phyloP scores from a whole-genome alignment of 1,284 basidiomycete genomes.

The Ceratobasidium papillatum region DNA sequence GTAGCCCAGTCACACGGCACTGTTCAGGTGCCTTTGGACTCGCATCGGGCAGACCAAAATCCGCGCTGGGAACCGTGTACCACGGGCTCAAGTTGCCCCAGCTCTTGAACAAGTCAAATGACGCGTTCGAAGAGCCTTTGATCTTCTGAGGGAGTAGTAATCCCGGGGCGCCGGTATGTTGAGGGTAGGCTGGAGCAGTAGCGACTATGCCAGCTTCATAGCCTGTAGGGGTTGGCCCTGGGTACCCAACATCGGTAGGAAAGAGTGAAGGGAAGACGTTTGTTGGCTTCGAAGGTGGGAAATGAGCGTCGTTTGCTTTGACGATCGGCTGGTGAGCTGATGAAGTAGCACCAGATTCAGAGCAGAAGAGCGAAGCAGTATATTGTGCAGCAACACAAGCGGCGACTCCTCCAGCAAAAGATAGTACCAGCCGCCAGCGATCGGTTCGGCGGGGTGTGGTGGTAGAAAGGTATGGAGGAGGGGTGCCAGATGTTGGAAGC shows the following conservation, averaged over 20 bases:
- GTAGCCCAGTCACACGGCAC: slow-evolving; percentile 54
- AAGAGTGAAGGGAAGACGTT: slow-evolving; percentile 74
- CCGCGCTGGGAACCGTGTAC: slow-evolving; percentile 52
- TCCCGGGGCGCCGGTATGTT: slow-evolving; percentile 73
- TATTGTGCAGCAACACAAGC: slow-evolving; percentile 24
- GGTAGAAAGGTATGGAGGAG: not conserved
- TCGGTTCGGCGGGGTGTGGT: not conserved
- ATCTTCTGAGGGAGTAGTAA: slow-evolving; percentile 59
- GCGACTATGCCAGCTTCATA: slow-evolving; percentile 79
- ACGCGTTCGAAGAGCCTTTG: slow-evolving; percentile 38
- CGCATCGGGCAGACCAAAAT: slow-evolving; percentile 54
- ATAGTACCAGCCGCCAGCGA: slow-evolving; percentile 20
- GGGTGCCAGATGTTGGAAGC: not conserved
- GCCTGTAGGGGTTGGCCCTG: slow-evolving; percentile 85
- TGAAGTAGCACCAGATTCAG: not conserved
- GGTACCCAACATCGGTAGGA: slow-evolving; percentile 79
- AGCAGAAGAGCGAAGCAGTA: slow-evolving; percentile 26
- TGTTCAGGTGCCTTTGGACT: slow-evolving; percentile 52
- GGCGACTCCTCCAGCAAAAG: slow-evolving; percentile 31
- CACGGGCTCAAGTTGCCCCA: slow-evolving; percentile 58
- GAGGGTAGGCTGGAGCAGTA: slow-evolving; percentile 79
- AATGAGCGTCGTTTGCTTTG: slow-evolving; percentile 48
- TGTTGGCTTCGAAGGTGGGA: slow-evolving; percentile 75
- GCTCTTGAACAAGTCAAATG: slow-evolving; percentile 54
- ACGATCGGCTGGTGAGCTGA: not conserved